Evolutionary conservation across 805 yeast species (phyloP).

Genomic region (Saccharomycopsis malanga): DNA sequence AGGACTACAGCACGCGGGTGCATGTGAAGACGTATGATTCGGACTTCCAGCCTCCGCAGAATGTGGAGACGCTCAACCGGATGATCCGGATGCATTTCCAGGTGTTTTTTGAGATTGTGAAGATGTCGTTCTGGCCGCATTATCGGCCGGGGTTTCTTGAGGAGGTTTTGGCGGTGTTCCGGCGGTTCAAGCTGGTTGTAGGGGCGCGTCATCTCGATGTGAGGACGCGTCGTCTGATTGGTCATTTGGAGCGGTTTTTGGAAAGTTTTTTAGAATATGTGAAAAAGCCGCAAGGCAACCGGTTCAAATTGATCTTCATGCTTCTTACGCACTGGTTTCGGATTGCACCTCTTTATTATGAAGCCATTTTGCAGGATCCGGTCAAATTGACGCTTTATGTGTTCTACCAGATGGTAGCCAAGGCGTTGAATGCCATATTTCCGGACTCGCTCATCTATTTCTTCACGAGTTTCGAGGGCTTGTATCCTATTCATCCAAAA

Average conservation of each 20-base stretch:
- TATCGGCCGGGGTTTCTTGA: constrained; percentile 5
- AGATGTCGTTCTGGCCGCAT: constrained; percentile 10
- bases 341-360: constrained; percentile 8
- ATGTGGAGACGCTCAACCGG: constrained; percentile 5
- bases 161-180: constrained; percentile 5
- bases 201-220: not conserved
- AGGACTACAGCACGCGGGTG: constrained; percentile 8
- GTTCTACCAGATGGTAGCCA: constrained; percentile 4
- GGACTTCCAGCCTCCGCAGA: not conserved
- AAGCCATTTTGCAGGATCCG: constrained; percentile 1
- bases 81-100: constrained; percentile 10
- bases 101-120: constrained; percentile 7
- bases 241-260: not conserved
- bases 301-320: constrained; percentile 1
- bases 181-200: not conserved
- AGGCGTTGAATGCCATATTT: constrained; percentile 9
- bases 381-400: constrained; percentile 2
- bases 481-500: constrained; percentile 5
- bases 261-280: not conserved
- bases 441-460: constrained; percentile 4
- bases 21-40: not conserved
- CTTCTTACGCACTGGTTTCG: constrained; percentile 2
- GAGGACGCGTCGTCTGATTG: not conserved
- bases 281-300: not conserved
- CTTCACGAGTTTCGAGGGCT: constrained; percentile 11